Conservation (phyloP, 495 filamentous ascomycete species). For the Penicillium paradoxum region DNA sequence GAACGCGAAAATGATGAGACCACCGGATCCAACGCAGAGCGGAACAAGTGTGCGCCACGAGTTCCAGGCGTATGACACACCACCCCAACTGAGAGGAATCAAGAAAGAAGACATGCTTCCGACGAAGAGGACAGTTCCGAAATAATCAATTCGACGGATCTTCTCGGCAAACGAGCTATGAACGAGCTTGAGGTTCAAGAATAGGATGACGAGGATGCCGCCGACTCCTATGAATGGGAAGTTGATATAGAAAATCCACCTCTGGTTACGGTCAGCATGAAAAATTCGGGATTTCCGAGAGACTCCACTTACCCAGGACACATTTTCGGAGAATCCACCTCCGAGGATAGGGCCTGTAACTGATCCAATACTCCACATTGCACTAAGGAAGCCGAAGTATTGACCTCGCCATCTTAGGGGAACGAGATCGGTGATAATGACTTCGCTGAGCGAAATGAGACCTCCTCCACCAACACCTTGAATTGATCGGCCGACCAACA, state of each 20-base stretch:
- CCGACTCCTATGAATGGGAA: slow-evolving; percentile 50
- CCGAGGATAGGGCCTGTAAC: slow-evolving; percentile 65
- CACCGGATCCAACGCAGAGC: slow-evolving; percentile 48
- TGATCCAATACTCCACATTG: slow-evolving; percentile 62
- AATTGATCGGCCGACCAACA: slow-evolving; percentile 61
- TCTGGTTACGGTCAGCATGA: slow-evolving; percentile 13
- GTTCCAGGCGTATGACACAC: slow-evolving; percentile 44
- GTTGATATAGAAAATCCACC: slow-evolving; percentile 55
- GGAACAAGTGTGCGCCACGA: slow-evolving; percentile 53
- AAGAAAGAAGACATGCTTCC: slow-evolving; percentile 44
- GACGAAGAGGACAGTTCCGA: slow-evolving; percentile 54
- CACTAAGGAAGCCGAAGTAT: slow-evolving; percentile 48
- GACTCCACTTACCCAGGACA: slow-evolving; percentile 48
- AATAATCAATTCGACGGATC: slow-evolving; percentile 54
- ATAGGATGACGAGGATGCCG: slow-evolving; percentile 41
- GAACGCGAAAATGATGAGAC: slow-evolving; percentile 39
- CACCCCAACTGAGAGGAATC: slow-evolving; percentile 50
- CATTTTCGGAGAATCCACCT: slow-evolving; percentile 61
- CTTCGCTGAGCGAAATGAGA: slow-evolving; percentile 58
- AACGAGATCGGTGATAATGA: slow-evolving; percentile 65
- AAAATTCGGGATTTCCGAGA: background rate
- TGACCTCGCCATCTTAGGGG: slow-evolving; percentile 41
- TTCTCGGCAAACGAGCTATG: slow-evolving; percentile 35
- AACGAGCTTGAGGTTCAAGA: slow-evolving; percentile 45
- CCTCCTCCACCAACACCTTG: slow-evolving; percentile 74